These are phyloP conservation scores for Aspergillus uvarum DNA, from an alignment of 2,329 filamentous ascomycete species.

Conservation along the genomic window DNA sequence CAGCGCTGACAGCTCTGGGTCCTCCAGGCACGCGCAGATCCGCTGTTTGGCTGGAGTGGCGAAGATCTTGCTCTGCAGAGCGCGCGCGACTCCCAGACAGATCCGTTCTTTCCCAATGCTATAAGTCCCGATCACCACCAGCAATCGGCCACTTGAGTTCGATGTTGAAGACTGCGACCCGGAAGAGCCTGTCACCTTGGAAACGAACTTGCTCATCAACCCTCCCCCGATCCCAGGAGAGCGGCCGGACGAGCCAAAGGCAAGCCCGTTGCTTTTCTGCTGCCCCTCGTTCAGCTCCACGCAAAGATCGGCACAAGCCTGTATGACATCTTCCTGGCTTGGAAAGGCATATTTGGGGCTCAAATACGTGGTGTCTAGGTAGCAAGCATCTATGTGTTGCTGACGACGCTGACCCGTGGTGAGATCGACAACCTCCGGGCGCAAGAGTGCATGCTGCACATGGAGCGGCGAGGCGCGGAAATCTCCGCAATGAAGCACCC, in stretches of 20 bases:
- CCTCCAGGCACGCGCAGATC: slow-evolving; percentile 81
- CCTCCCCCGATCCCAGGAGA: slow-evolving; percentile 45
- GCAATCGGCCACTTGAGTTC: slow-evolving; percentile 62
- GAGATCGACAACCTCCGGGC: slow-evolving; percentile 69
- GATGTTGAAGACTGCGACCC: slow-evolving; percentile 30
- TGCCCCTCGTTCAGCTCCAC: slow-evolving; percentile 72
- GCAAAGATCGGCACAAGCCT: slow-evolving; percentile 83
- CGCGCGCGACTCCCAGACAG: slow-evolving; percentile 85
- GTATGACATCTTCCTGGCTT: slow-evolving; percentile 80
- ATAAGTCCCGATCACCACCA: slow-evolving; percentile 94
- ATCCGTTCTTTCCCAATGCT: slow-evolving; percentile 97
- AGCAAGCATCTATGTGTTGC: slow-evolving; percentile 92
- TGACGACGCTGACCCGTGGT: slow-evolving; percentile 70
- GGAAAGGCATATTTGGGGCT: slow-evolving; percentile 96
- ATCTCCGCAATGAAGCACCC: slow-evolving; percentile 92
- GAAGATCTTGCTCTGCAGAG: slow-evolving; percentile 84
- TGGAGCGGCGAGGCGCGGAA: slow-evolving; percentile 89
- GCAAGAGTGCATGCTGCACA: slow-evolving; percentile 75
- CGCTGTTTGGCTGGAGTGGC: slow-evolving; percentile 79
- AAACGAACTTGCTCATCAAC: slow-evolving; percentile 64
- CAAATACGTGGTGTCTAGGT: slow-evolving; percentile 95
- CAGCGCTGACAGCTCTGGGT: slow-evolving; percentile 73
- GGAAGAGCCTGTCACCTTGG: slow-evolving; percentile 41
- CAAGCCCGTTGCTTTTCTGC: slow-evolving; percentile 58
- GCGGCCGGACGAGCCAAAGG: slow-evolving; percentile 59